Conservation (phyloP, 208 protist species). For the Leishmania martiniquensis region DNA sequence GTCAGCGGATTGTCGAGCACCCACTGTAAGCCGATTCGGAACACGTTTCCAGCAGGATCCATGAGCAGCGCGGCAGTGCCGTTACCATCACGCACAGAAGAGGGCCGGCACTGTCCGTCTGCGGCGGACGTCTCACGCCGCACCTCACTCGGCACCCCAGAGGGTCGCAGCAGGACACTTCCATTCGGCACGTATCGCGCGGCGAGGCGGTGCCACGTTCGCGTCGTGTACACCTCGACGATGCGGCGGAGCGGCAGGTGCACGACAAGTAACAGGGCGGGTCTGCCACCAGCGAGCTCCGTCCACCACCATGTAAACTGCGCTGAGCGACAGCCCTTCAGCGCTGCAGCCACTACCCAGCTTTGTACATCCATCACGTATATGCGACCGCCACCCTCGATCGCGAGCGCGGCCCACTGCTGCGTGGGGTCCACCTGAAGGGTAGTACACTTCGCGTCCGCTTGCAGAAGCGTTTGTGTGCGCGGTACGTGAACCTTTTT, state of each 20-base stretch:
- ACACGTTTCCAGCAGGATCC: conserved; percentile 26
- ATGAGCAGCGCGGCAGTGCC: conserved; percentile 21
- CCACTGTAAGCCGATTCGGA: conserved; percentile 13
- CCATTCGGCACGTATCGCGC: conserved; percentile 59
- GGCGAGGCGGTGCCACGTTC: conserved; percentile 54
- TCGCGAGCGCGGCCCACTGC: conserved; percentile 68
- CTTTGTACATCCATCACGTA: conserved; percentile 68
- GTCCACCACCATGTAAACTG: conserved; percentile 73
- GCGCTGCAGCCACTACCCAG: conserved; percentile 48
- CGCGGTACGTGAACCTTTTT: conserved; percentile 33
- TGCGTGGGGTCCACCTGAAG: conserved; percentile 73
- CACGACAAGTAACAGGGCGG: conserved; percentile 63
- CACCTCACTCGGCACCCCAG: conserved; percentile 14
- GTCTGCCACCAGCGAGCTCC: conserved; percentile 28
- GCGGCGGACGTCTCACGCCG: too few species aligned
- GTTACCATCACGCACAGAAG: neutral
- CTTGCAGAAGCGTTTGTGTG: conserved; percentile 48
- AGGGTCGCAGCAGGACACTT: conserved; percentile 48
- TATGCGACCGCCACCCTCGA: conserved; percentile 57
- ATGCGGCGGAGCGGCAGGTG: conserved; percentile 70
- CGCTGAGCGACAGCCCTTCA: conserved; percentile 76
- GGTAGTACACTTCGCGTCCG: conserved; percentile 47
- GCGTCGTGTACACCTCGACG: conserved; percentile 76
- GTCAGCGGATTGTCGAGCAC: neutral
- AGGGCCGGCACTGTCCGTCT: neutral